Base-by-base conservation (phyloP, 768 basidiomycete genomes). In the Rubroboletus pulcherrimus region DNA sequence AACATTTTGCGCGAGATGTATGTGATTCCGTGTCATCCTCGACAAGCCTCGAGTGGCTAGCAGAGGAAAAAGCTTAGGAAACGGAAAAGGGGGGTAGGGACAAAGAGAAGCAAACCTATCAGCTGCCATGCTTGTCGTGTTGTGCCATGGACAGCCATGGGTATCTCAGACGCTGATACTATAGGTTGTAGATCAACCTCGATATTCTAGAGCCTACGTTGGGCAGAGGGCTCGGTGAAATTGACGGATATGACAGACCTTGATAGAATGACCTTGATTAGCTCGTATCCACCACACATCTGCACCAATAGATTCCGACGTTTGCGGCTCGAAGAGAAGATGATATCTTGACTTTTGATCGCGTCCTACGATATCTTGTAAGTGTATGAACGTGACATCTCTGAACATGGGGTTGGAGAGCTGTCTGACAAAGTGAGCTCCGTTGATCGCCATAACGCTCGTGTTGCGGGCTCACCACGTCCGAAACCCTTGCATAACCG, bases 201-300 rank as follows among this genome's bases (percentile, higher is more conserved):
- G n/a, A 93, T 78, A 0, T 78, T 74, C 92, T 94, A 57, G 26
- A 44, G 34, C 21, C 8, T 17, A 17, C 0, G 30, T 45, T 33
- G 15, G 29, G 48, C 15, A 40, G 12, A 21, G 9, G 19, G 8
- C 45, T 53, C 15, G 10, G 24, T 17, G 42, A n/a, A 19, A 21
- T 14, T 8, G 12, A 31, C 35, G 5, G 37, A 49, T 30, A 47
- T 24, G 52, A 58, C 76, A 26, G 56, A 86, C 93, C 78, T 86
- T 81, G 44, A 96, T 75, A 0, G 91, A 89, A 73, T 95, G 93
- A 0, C 93, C 93, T 70, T 95, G 93, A 62, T 91, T 93, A 8
- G 93, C 93, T 35, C 87, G 80, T 61, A 95, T 92, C 86, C 87
- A 91, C 89, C 90, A 90, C n/a, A 77, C 67, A 9, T 78, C 74